Base-by-base conservation (phyloP, 2,329 filamentous ascomycete genomes). In the Monilinia aucupariae region DNA sequence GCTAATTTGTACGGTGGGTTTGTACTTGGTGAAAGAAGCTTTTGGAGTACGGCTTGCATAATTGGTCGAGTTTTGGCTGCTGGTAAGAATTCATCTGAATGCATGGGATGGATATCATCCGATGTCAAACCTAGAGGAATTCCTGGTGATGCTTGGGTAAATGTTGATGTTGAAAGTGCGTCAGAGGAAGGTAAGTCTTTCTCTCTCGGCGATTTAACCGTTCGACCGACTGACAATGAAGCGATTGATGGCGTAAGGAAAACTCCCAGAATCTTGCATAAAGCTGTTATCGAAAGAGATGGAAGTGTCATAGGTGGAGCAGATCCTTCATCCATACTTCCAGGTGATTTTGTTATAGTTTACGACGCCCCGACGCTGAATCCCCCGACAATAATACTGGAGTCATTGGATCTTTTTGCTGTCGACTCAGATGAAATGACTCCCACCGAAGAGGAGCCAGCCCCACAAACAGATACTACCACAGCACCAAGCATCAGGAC, bases 91-190 rank as follows among this genome's bases (percentile, higher is more conserved):
- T 81, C 85, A 20, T 80, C 80, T 0, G 85, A 88, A 71, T 85
- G 85, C 71, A 85, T 88, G 83, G 85, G 85, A 59, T 87, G 86
- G 86, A 78, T 89, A 60, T 86, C 84, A 13, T 85, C 82, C 37
- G 81, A 85, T 60, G 78, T 87, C 22, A 70, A 80, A 1, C 85
- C 85, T 0, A 72, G 77, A 15, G 81, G 79, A 0, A 69, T 81
- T 20, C 25, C 22, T 56, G 75, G 74, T 8, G 81, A 85, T 53
- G 83, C 84, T 12, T 87, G 85, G 83, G 73, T 86, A 22, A 81
- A 84, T 63, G 79, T 87, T 53, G 80, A 83, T 27, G 80, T 80
- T 17, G 79, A 84, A 59, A 78, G 82, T 59, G 77, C 83, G 32
- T 73, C 76, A 48, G 48, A 55, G 30, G 48, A 63, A 63, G 59